Conservation (phyloP, 2,329 filamentous ascomycete genomes). For the Elsinoe ampelina region DNA sequence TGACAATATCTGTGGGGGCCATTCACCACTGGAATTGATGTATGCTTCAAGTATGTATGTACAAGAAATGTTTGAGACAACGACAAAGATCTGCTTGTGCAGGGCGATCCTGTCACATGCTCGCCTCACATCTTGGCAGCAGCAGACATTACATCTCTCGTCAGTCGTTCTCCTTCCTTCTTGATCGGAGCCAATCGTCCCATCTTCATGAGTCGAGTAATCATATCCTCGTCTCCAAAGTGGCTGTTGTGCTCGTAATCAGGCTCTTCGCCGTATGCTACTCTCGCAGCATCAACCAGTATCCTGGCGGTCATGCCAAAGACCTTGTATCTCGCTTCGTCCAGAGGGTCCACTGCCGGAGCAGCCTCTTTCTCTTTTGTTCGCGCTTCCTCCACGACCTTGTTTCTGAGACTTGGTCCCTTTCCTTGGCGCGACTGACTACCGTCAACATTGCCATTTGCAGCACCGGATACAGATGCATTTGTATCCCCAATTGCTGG, state of each 20-base stretch:
- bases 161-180: constrained; percentile 40
- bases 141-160: constrained; percentile 28
- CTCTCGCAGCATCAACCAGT: constrained; percentile 73
- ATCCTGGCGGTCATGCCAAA: constrained; percentile 95
- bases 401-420: background rate
- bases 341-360: constrained; percentile 19
- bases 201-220: constrained; percentile 45
- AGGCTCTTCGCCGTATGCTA: constrained; percentile 74
- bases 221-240: constrained; percentile 59
- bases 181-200: constrained; percentile 46
- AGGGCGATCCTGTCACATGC: background rate
- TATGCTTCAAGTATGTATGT: too few species aligned
- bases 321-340: constrained; percentile 55
- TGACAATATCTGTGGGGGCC: too few species aligned
- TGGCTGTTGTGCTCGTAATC: constrained; percentile 67
- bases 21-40: too few species aligned
- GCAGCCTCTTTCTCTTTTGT: constrained; percentile 36
- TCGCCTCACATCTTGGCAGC: constrained; percentile 25
- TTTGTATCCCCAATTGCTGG: constrained; percentile 9
- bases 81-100: too few species aligned
- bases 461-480: background rate
- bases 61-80: too few species aligned
- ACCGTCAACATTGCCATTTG: background rate
- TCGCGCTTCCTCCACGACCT: background rate
- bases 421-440: background rate